Percentiles rank a stretch among this genome's conserved stretches.
phyloP scores from a whole-genome alignment of 768 basidiomycete genomes.

The Imleria badia region DNA sequence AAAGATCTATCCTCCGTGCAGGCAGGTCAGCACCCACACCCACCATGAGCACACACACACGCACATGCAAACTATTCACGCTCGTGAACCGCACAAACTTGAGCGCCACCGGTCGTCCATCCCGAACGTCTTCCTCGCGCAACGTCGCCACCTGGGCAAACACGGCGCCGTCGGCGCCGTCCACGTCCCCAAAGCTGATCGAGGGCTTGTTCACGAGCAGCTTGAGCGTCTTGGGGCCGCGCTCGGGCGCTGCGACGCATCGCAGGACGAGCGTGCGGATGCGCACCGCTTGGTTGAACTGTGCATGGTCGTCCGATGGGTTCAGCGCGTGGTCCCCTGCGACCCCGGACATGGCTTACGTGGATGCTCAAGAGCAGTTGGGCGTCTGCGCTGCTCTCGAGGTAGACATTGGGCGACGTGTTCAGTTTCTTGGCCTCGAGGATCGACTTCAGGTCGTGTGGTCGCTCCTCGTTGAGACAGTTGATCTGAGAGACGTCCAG shows the following conservation, averaged over 20 bases:
- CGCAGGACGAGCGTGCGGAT: slow-evolving; percentile 58
- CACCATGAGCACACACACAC: not conserved
- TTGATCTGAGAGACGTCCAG: slow-evolving; percentile 60
- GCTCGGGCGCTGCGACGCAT: slow-evolving; percentile 31
- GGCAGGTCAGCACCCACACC: not conserved
- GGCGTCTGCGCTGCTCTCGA: slow-evolving; percentile 72
- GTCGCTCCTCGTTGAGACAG: slow-evolving; percentile 64
- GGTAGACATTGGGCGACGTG: slow-evolving; percentile 40
- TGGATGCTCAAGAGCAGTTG: slow-evolving; percentile 66
- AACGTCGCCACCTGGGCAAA: slow-evolving; percentile 61
- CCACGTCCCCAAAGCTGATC: slow-evolving; percentile 67
- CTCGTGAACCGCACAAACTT: slow-evolving; percentile 69
- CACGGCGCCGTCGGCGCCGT: slow-evolving; percentile 46
- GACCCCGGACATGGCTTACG: slow-evolving; percentile 40
- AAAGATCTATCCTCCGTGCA: slow-evolving; percentile 51
- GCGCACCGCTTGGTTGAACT: slow-evolving; percentile 70
- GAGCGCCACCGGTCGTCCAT: slow-evolving; percentile 47
- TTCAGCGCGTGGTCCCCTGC: no score
- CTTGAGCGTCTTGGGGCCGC: slow-evolving; percentile 63
- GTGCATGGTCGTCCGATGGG: no score
- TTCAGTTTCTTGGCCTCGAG: slow-evolving; percentile 45
- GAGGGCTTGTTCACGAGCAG: slow-evolving; percentile 58
- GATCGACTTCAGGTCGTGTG: slow-evolving; percentile 54
- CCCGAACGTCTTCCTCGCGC: slow-evolving; percentile 44
- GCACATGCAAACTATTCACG: slow-evolving; percentile 65